A percentile compares a stretch with the other conserved stretches of the same genome.
These are phyloP conservation scores for Cladosporium phlei DNA, from an alignment of 2,329 filamentous ascomycete genomes.

Conservation along the genomic window DNA sequence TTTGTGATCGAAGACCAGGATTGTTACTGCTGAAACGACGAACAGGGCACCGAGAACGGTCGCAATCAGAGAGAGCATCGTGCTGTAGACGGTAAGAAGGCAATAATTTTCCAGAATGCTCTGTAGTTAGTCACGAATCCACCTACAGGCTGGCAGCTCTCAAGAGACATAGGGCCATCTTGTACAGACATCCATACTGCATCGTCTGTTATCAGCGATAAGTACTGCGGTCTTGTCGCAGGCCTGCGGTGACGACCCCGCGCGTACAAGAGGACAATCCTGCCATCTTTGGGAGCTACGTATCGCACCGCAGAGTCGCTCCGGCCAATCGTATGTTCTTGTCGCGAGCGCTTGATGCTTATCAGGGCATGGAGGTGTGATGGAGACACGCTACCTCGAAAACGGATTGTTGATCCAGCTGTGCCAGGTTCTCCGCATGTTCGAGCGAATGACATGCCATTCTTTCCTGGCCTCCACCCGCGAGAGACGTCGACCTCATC, in stretches of 20 bases:
- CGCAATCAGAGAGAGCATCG: neutral
- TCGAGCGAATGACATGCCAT: neutral
- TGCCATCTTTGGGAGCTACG: conserved; percentile 8
- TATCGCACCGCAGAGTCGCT: neutral
- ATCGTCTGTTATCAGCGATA: conserved; percentile 1
- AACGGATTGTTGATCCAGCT: conserved; percentile 5
- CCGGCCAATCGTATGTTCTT: neutral
- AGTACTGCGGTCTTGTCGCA: neutral
- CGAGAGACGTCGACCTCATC: too few species aligned
- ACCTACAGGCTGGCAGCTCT: neutral
- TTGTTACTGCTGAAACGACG: conserved; percentile 14
- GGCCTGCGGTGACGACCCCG: neutral
- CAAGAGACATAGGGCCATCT: neutral
- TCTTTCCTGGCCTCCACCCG: too few species aligned
- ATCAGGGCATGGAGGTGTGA: neutral
- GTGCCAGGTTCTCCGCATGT: conserved; percentile 1
- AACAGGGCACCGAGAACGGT: conserved; percentile 28
- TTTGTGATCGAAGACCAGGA: conserved; percentile 30
- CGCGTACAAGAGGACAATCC: neutral
- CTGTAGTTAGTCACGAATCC: neutral
- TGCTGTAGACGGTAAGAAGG: neutral
- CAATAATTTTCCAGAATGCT: too few species aligned
- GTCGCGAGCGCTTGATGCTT: neutral
- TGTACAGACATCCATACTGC: neutral
- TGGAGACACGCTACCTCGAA: neutral